Percentiles rank a stretch among this genome's conserved stretches.
Conservation (phyloP, 176 grass and related monocot genomes). For the Olyra latifolia region DNA sequence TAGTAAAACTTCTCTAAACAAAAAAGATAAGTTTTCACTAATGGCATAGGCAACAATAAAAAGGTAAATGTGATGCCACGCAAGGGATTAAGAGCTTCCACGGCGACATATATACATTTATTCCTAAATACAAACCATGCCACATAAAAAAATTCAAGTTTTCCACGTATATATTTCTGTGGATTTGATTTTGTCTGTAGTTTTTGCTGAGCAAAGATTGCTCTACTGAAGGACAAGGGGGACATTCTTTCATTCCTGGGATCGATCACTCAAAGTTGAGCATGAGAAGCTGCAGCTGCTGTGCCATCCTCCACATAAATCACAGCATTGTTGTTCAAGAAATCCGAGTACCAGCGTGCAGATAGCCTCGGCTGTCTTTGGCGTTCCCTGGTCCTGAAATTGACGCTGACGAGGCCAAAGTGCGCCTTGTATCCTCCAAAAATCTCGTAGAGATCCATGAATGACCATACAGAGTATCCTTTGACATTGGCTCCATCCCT, state of each 20-base stretch:
- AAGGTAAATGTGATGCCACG: too few relatives aligned
- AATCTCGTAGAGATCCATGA: constrained; percentile 58
- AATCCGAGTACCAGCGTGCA: constrained; percentile 54
- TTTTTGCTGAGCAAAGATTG: neutral
- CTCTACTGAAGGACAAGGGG: neutral
- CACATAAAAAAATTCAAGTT: too few relatives aligned
- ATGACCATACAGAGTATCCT: constrained; percentile 65
- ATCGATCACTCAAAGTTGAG: constrained; percentile 6
- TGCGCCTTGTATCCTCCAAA: constrained; percentile 34
- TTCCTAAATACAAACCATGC: too few relatives aligned
- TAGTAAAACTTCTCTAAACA: too few relatives aligned
- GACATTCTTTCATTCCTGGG: neutral
- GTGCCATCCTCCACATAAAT: neutral
- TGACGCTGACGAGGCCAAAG: constrained; percentile 47
- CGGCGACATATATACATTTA: too few relatives aligned
- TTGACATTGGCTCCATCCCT: constrained; percentile 57
- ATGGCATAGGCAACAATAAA: too few relatives aligned
- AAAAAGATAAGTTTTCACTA: too few relatives aligned
- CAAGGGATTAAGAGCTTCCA: too few relatives aligned
- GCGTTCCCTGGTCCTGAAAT: constrained; percentile 38
- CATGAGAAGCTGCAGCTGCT: neutral
- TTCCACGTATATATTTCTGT: too few relatives aligned
- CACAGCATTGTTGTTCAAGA: constrained; percentile 46
- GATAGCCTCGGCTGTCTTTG: constrained; percentile 46
- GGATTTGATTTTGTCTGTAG: too few relatives aligned